Base-by-base conservation (phyloP, 2,329 filamentous ascomycete species). In the Talaromyces sp. region DNA sequence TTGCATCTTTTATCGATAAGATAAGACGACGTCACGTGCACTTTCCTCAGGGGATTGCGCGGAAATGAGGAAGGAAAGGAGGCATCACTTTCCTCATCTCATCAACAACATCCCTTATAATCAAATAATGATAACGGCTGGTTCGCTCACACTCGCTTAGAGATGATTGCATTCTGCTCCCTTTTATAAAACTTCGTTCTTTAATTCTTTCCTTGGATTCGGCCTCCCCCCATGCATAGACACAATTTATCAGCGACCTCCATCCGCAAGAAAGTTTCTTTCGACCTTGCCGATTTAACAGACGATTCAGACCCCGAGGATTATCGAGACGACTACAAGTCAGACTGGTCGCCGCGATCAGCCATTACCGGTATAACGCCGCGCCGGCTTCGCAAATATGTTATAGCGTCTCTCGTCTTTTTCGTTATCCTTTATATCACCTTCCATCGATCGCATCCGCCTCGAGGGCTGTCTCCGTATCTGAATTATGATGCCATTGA, bases 401-500 rank as follows among this genome's bases (percentile, higher is more conserved):
- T 49, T 25, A 22, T 68, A 25, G 29, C 67, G 10, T 62, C 65
- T 3, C 43, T 68, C 36, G 11, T 68, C 10, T 47, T 67, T 11
- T 40, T 68, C 15, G 19, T 63, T n/a, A 15, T 68, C 10, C 29
- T 67, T 27, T 68, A 65, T 19, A 40, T 61, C 31, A 63, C 45
- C 19, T 56, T 34, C 63, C 58, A 49, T 27, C 65, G 67, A 43
- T 62, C 66, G 27, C 58, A 60, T n/a, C 58, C 65, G 15, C 58
- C 62, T 15, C 56, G 58, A 27, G 62, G 62, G 3, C 45, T 65
- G 8, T 65, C 61, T 10, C 65, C 65, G 2, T 67, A 63, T 54
- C 63, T 67, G 3, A 67, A 65, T 22, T 68, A 68, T 63, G 67
- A 68, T 11, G 53, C 66, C 11, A 64, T 80, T 22, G 75, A 80